Conservation (phyloP, 164 flowering plant species). For the Cinnamomum chago region DNA sequence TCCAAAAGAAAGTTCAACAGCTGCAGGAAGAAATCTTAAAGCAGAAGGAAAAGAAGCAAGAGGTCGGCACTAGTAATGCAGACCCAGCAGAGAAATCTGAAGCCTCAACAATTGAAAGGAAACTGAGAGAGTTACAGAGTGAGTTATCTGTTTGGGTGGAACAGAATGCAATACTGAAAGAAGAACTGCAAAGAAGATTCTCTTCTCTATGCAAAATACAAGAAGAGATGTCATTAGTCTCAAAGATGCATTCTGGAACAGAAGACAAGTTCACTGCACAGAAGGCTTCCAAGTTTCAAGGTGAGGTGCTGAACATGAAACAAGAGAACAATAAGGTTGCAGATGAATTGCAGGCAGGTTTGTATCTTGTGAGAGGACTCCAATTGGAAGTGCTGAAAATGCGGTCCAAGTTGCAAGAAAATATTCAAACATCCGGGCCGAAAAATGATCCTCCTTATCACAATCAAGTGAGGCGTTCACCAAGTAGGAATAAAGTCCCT, state of each 20-base stretch:
- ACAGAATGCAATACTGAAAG: conserved; percentile 45
- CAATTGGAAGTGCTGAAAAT: conserved; percentile 42
- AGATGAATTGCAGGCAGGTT: conserved; percentile 49
- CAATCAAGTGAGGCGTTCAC: conserved; percentile 18
- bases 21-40: conserved; percentile 39
- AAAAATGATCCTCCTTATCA: conserved; percentile 11
- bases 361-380: conserved; percentile 37
- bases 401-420: conserved; percentile 36
- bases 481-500: conserved; percentile 42
- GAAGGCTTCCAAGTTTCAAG: conserved; percentile 70
- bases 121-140: conserved; percentile 58
- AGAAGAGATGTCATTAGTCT: conserved; percentile 41
- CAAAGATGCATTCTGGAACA: conserved; percentile 11
- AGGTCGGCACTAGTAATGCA: conserved; percentile 9
- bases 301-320: conserved; percentile 70
- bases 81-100: conserved; percentile 31
- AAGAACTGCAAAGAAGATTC: conserved; percentile 46
- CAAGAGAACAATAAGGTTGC: conserved; percentile 65
- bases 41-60: conserved; percentile 26
- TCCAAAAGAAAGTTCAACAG: conserved; percentile 50
- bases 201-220: conserved; percentile 44
- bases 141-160: conserved; percentile 64
- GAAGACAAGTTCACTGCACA: conserved; percentile 31
- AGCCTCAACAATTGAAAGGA: conserved; percentile 42
- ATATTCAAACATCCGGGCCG: conserved; percentile 29